Percentiles rank a stretch among this genome's conserved stretches.
Evolutionary conservation across 495 filamentous ascomycete genomes (phyloP).

Genomic region (Geoglossum glabrum): DNA sequence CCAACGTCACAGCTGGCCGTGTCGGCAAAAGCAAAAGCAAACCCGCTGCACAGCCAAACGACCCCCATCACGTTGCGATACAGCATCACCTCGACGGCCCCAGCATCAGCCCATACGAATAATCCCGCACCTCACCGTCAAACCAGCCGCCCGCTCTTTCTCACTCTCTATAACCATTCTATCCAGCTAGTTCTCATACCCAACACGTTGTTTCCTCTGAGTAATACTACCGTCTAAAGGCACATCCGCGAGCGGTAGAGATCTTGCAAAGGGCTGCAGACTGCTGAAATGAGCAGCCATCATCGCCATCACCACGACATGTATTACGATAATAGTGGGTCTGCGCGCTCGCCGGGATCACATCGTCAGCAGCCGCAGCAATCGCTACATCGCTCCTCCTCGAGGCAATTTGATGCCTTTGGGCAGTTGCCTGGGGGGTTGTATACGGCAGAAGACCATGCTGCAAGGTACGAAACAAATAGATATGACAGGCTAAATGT

Average conservation of each 20-base stretch:
- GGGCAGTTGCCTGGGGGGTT: slow-evolving; percentile 38
- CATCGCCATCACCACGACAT: slow-evolving; percentile 35
- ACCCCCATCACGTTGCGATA: neutral
- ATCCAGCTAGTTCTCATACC: neutral
- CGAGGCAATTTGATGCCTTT: slow-evolving; percentile 48
- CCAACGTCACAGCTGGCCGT: neutral
- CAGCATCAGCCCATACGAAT: neutral
- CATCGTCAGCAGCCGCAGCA: slow-evolving; percentile 42
- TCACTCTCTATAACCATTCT: neutral
- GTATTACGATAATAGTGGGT: slow-evolving; percentile 35
- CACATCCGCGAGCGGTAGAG: neutral
- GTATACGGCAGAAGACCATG: slow-evolving; percentile 37
- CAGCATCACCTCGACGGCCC: neutral
- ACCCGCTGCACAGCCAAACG: neutral
- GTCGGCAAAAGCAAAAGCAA: neutral
- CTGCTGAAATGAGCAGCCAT: slow-evolving; percentile 16
- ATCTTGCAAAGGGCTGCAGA: neutral
- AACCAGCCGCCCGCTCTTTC: neutral
- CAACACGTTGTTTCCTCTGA: neutral
- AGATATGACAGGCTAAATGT: slow-evolving; percentile 40
- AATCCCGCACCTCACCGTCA: neutral
- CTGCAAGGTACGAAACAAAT: slow-evolving; percentile 36
- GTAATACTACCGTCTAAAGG: neutral
- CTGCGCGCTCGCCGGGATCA: slow-evolving; percentile 38
- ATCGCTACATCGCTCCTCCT: slow-evolving; percentile 45